Evolutionary conservation across 225 moss, liverwort and hornwort genomes (phyloP), one percentile per base, ranked within the genome.

Genomic region (Bryoerythrophyllum caledonicum): DNA sequence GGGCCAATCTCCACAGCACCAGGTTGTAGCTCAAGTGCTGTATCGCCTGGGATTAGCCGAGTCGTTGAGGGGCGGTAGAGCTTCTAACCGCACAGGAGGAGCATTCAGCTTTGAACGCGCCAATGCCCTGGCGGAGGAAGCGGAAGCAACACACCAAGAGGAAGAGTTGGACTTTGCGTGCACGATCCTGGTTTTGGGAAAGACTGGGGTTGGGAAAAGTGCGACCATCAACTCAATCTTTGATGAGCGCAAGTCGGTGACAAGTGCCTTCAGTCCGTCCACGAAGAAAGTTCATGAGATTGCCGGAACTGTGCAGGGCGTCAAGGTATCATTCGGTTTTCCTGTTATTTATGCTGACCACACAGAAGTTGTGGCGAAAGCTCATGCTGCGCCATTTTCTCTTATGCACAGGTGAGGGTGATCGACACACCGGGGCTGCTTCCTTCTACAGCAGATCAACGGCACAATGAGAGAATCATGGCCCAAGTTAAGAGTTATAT

Each of bases 201-300:
- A 93, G 80, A 93, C 93, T 5, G 91, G 93, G 6, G 93, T 93
- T n/a, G 93, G 93, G 7, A 93, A 93, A 78, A 90, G 91, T 79
- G 89, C 91, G 1, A 93, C 93, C 40, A 87, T 93, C 57, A 93
- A 93, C 65, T 93, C 93, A 51, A 91, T 93, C 48, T 93, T 93
- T 53, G 93, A 93, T 75, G 89, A 91, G 75, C 64, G 65, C n/a
- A 90, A 83, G 48, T 86, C 87, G 21, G 81, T 68, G 8, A 93
- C 93, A 8, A 89, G 86, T 76, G 87, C 91, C 6, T 91, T 80
- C 48, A 82, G 68, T 64, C 87, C 90, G 25, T 80, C 91, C 30
- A 93, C 91, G 11, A 87, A 81, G 10, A 90, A 87, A 61, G 93
- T 93, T 19, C 86, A 91, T 49, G 89, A 91, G 51, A 76, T 93